Conservation (phyloP, 2,329 filamentous ascomycete genomes). For the Pseudogymnoascus sp. region DNA sequence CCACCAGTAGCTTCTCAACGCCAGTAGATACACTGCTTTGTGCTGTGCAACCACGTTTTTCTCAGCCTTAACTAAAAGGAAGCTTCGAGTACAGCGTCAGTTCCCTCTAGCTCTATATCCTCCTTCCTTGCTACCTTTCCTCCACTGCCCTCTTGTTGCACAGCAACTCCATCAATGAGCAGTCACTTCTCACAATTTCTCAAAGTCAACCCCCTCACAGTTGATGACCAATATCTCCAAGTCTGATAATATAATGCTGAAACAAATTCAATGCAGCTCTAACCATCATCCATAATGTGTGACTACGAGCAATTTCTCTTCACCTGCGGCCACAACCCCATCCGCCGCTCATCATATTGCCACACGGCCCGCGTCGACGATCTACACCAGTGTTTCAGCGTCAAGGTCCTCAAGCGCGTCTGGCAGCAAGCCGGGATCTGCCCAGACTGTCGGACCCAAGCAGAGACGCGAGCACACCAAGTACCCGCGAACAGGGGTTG, state of each 20-base stretch:
- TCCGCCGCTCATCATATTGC: conserved; percentile 61
- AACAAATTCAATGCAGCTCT: background rate
- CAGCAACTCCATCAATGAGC: background rate
- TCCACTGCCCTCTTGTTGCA: background rate
- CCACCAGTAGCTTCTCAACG: background rate
- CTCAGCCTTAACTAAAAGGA: background rate
- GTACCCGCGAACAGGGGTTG: background rate
- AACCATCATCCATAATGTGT: conserved; percentile 46
- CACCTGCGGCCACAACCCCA: conserved; percentile 52
- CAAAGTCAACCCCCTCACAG: background rate
- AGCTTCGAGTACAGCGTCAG: conserved; percentile 1
- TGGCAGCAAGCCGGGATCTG: conserved; percentile 51
- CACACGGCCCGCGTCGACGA: conserved; percentile 69
- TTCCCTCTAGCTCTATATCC: background rate
- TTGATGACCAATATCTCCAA: background rate
- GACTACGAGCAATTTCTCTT: conserved; percentile 65
- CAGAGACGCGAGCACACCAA: background rate
- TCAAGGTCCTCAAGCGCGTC: conserved; percentile 57
- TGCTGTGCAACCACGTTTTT: background rate
- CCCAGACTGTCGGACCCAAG: conserved; percentile 35
- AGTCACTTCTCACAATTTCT: background rate
- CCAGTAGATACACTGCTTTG: background rate
- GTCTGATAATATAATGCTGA: background rate
- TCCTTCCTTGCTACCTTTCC: background rate
- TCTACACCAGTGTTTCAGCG: conserved; percentile 59